Conservation (phyloP, 805 yeast genomes). For the Barnettozyma sucrosica region DNA sequence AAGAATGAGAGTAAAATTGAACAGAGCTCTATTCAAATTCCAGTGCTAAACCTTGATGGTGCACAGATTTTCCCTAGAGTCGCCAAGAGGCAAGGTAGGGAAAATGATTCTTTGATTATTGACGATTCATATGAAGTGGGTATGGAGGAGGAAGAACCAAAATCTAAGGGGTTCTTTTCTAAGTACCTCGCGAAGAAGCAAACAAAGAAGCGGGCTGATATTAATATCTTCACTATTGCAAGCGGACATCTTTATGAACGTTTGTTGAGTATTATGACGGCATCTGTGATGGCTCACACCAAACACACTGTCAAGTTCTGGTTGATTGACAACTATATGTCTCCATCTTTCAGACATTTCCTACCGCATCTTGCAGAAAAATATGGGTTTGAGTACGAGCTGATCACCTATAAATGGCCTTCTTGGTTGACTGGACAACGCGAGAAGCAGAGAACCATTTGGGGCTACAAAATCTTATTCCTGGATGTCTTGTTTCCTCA, state of each 20-base stretch:
- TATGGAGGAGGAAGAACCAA: conserved; percentile 6
- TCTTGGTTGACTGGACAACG: conserved; percentile 76
- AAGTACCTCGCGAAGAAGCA: conserved; percentile 9
- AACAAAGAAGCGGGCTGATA: conserved; percentile 42
- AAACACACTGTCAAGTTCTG: conserved; percentile 70
- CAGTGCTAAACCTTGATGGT: conserved; percentile 42
- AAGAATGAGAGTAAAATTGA: not conserved
- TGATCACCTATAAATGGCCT: conserved; percentile 92
- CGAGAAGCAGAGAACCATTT: conserved; percentile 70
- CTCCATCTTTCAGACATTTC: conserved; percentile 57
- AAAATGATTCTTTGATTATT: conserved; percentile 18
- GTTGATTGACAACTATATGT: conserved; percentile 78
- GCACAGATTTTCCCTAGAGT: conserved; percentile 40
- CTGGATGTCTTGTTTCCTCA: conserved; percentile 85
- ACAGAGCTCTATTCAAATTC: conserved; percentile 24
- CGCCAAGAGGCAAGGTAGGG: conserved; percentile 36
- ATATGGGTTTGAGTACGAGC: conserved; percentile 63
- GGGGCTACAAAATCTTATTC: conserved; percentile 86
- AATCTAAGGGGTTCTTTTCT: conserved; percentile 14
- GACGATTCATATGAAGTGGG: conserved; percentile 10
- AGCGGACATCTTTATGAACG: conserved; percentile 78
- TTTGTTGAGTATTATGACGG: conserved; percentile 71
- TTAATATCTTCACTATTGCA: conserved; percentile 78
- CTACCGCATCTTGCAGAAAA: conserved; percentile 53
- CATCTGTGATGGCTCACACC: conserved; percentile 64